Evolutionary conservation across 345 rosid species (phyloP), one percentile per base, ranked within the genome.

Genomic region (Alliaria petiolata): DNA sequence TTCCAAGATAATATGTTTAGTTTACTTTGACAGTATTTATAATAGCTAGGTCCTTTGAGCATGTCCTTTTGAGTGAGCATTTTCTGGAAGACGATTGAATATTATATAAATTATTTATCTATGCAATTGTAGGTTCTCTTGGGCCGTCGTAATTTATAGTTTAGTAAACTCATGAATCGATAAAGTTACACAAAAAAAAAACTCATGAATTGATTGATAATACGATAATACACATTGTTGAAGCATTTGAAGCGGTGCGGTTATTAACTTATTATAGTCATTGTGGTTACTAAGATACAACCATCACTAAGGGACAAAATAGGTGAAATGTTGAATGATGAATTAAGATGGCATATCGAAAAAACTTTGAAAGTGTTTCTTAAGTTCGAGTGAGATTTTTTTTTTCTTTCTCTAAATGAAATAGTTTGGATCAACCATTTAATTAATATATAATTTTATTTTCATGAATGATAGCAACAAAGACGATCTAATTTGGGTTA

Each of bases 221-320:
- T 19, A 19, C 26, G 16, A 31, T 55, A 31, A 4, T 50, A 25
- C 26, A 16, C 28, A 45, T 22, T 25, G 3, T 10, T 38, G 42
- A 30, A 60, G 42, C 62, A 9, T 61, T 45, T 56, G 65, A 64
- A 57, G 76, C 76, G 70, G 70, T 72, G 76, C 16, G 33, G 58
- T 38, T 38, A 44, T n/a, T n/a, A n/a, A n/a, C n/a, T n/a, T n/a
- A n/a, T 54, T 55, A 22, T 54, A 15, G 22, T 35, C 49, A 38
- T 49, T 50, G 68, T 40, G 30, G 50, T 38, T 22, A 51, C 68
- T 39, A 54, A 42, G 26, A 51, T 62, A 42, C 36, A 71, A 52
- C 28, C 54, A n/a, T 53, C 68, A 20, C 62, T 22, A 59, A 3
- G 17, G 22, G 22, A 39, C 67, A 59, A 70, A 47, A 49, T 38